Percentiles rank a stretch among this genome's conserved stretches.
Evolutionary conservation across 352 stramenopile species (phyloP).

Genomic region (Globisporangium ultimum): DNA sequence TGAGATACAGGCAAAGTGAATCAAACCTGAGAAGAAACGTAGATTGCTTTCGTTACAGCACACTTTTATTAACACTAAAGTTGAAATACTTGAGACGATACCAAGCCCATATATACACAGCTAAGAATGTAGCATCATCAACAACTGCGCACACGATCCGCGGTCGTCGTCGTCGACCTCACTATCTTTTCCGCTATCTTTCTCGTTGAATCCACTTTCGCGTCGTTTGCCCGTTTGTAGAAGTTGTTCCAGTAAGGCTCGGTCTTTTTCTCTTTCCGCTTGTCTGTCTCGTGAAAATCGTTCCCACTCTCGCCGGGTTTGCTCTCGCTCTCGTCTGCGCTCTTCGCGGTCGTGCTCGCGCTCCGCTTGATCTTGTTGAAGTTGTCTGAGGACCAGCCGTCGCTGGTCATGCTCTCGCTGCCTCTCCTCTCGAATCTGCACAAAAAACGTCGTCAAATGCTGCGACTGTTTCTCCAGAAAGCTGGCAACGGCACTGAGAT

Average conservation of each 20-base stretch:
- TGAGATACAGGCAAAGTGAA: too few species aligned
- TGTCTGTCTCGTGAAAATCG: conserved; percentile 2
- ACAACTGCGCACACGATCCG: neutral
- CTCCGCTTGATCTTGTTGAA: conserved; percentile 12
- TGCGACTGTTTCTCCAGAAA: conserved; percentile 13
- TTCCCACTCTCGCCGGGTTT: conserved; percentile 10
- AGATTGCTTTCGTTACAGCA: too few species aligned
- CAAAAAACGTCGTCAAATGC: conserved; percentile 10
- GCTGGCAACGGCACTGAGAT: conserved; percentile 6
- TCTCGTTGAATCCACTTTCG: neutral
- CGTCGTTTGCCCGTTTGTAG: neutral
- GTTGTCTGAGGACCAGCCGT: conserved; percentile 1
- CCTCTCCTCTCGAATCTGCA: conserved; percentile 9
- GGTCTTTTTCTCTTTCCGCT: neutral
- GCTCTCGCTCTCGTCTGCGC: conserved; percentile 6
- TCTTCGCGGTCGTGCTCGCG: conserved; percentile 9
- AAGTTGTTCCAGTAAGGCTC: neutral
- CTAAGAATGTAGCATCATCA: neutral
- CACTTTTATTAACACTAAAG: too few species aligned
- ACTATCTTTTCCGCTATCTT: neutral
- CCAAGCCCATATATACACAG: neutral
- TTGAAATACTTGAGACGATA: too few species aligned
- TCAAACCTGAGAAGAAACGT: too few species aligned
- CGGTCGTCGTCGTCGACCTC: neutral
- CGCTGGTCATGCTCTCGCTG: conserved; percentile 13